These are phyloP conservation scores for Gossypium arboreum DNA, from an alignment of 345 rosid genomes.

Conservation along the genomic window DNA sequence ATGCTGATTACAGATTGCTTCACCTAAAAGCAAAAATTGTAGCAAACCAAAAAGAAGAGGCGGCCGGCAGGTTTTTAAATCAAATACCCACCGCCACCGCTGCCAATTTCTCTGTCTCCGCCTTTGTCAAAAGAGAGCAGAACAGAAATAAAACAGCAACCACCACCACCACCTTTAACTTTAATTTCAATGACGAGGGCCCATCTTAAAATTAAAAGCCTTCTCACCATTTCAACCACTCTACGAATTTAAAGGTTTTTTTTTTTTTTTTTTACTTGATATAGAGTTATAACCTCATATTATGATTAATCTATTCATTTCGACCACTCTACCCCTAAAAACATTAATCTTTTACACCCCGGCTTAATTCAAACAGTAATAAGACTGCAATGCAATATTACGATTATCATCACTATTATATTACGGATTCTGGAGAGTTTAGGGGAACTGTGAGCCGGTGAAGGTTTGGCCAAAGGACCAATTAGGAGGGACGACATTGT, in stretches of 20 bases:
- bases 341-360: not conserved
- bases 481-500: slow-evolving; percentile 25
- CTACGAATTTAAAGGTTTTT: not conserved
- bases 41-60: not conserved
- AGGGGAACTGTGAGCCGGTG: slow-evolving; percentile 24
- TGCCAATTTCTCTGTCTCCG: not conserved
- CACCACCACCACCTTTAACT: not conserved
- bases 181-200: not conserved
- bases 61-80: not conserved
- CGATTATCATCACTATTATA: not conserved
- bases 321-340: not conserved
- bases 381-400: not conserved
- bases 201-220: not conserved
- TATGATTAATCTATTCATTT: not conserved
- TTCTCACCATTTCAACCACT: not conserved
- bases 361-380: not conserved
- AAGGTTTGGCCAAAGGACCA: slow-evolving; percentile 3
- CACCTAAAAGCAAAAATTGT: not conserved
- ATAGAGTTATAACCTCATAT: not conserved
- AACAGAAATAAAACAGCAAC: not conserved
- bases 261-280: no score
- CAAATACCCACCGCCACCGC: not conserved
- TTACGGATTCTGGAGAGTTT: not conserved
- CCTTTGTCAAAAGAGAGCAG: slow-evolving; percentile 4
- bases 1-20: not conserved